phyloP scores from a whole-genome alignment of 1,284 basidiomycete species.

The Mycena sp. region DNA sequence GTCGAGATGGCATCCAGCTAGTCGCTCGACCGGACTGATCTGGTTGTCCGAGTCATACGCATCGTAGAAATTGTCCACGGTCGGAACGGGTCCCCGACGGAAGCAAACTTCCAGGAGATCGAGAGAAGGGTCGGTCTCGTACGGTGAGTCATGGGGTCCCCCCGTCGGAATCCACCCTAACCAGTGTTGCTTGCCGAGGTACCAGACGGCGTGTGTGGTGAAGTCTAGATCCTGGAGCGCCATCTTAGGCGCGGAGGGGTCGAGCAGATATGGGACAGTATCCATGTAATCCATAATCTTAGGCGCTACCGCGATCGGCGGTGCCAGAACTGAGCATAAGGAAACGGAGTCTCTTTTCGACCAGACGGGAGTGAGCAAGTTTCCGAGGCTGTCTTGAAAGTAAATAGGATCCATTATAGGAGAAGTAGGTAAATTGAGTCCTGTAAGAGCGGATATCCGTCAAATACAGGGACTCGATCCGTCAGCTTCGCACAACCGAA shows the following conservation, averaged over 20 bases:
- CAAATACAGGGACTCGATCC: too few relatives aligned
- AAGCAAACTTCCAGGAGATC: too few relatives aligned
- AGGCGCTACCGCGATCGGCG: not conserved
- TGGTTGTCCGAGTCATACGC: not conserved
- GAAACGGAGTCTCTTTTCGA: not conserved
- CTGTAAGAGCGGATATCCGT: constrained; percentile 4
- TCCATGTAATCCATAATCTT: not conserved
- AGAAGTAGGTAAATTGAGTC: not conserved
- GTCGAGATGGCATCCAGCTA: not conserved
- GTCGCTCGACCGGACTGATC: not conserved
- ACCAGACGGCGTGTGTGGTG: not conserved
- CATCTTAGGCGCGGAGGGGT: not conserved
- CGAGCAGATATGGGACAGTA: not conserved
- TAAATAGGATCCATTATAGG: not conserved
- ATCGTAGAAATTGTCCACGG: not conserved
- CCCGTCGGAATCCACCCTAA: too few relatives aligned
- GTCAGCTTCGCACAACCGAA: too few relatives aligned
- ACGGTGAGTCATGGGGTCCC: too few relatives aligned
- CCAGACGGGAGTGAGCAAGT: not conserved
- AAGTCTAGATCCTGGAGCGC: not conserved
- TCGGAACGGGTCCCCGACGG: too few relatives aligned
- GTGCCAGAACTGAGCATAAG: not conserved
- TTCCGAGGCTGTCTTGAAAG: too few relatives aligned
- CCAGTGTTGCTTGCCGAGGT: not conserved
- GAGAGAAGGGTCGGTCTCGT: too few relatives aligned